A percentile compares a stretch with the other conserved stretches of the same genome.
Conservation (phyloP, 306 rosid genomes). For the Cicer pinnatifidum region DNA sequence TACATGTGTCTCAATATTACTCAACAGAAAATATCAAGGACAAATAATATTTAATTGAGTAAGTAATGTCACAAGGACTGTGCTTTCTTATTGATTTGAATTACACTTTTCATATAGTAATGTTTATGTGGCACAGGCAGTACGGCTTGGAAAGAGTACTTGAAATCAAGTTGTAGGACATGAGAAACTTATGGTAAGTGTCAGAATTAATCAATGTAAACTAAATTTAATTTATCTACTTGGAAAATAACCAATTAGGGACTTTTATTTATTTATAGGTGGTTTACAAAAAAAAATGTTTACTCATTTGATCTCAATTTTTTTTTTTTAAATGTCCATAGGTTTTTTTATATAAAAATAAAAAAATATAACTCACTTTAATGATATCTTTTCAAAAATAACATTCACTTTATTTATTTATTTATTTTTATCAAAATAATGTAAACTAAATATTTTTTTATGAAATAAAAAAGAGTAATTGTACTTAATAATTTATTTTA, state of each 20-base stretch:
- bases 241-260: slow-evolving; percentile 17
- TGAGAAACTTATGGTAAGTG: slow-evolving; percentile 45
- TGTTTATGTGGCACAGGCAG: slow-evolving; percentile 13
- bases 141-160: background rate
- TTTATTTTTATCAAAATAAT: too few relatives aligned
- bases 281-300: background rate
- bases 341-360: too few relatives aligned
- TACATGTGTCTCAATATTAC: background rate
- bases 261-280: background rate
- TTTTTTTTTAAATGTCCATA: too few relatives aligned
- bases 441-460: too few relatives aligned
- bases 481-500: too few relatives aligned
- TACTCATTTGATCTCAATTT: too few relatives aligned
- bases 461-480: too few relatives aligned
- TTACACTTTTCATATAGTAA: slow-evolving; percentile 6
- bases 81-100: slow-evolving; percentile 10
- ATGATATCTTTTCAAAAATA: too few relatives aligned
- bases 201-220: slow-evolving; percentile 37
- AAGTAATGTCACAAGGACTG: slow-evolving; percentile 44
- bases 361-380: too few relatives aligned
- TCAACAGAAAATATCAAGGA: background rate
- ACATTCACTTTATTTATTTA: too few relatives aligned
- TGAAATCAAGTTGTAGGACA: slow-evolving; percentile 38
- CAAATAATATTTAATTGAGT: background rate
- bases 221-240: slow-evolving; percentile 31